Percentiles rank a stretch among this genome's conserved stretches.
phyloP scores from a whole-genome alignment of 352 stramenopile species.

The Nannochloropsis limnetica region DNA sequence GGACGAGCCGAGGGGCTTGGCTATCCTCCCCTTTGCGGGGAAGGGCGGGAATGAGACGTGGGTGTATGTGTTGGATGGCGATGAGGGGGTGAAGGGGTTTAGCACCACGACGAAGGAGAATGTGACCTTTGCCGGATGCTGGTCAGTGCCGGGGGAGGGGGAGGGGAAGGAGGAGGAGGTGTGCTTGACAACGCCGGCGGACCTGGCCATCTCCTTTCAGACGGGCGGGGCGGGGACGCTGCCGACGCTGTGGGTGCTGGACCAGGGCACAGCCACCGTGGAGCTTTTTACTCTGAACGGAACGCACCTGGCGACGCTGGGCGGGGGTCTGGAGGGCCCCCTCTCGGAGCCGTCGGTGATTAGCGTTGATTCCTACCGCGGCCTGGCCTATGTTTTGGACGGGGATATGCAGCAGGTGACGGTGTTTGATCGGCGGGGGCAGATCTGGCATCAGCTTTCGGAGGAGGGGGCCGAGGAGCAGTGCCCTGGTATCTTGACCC shows the following conservation, averaged over 20 bases:
- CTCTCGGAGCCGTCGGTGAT: neutral
- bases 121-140: neutral
- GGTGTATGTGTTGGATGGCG: neutral
- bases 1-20: neutral
- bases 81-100: neutral
- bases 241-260: neutral
- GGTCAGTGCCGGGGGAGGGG: neutral
- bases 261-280: neutral
- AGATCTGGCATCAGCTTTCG: neutral
- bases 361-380: neutral
- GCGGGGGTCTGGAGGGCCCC: neutral
- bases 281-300: neutral
- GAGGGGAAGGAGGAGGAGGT: neutral
- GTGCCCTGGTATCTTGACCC: neutral
- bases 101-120: neutral
- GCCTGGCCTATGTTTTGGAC: neutral
- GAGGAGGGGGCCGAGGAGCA: neutral
- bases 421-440: neutral
- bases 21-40: neutral
- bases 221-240: too few species aligned
- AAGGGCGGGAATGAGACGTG: neutral
- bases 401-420: neutral
- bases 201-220: neutral
- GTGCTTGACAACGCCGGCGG: neutral
- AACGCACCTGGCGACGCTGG: neutral